These are phyloP conservation scores for Cryphonectria radicalis DNA, from an alignment of 2,329 filamentous ascomycete species.

Conservation along the genomic window DNA sequence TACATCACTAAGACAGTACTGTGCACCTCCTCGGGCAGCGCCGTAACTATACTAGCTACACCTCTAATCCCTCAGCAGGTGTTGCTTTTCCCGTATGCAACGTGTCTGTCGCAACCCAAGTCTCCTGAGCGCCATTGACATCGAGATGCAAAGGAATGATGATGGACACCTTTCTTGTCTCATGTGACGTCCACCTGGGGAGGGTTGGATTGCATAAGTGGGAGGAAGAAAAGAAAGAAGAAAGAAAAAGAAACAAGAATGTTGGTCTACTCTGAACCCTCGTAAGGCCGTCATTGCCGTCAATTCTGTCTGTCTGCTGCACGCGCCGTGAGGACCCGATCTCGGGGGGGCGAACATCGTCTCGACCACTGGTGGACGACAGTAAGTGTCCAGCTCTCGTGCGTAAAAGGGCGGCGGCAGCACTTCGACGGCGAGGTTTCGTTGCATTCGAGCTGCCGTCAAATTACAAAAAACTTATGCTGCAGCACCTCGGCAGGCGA, in stretches of 20 bases:
- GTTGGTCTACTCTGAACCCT: not conserved
- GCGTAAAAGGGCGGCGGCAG: not conserved
- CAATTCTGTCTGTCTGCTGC: not conserved
- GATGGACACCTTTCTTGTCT: not conserved
- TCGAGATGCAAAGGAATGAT: not conserved
- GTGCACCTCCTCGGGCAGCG: not conserved
- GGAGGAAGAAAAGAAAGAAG: too few species aligned
- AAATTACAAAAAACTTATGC: not conserved
- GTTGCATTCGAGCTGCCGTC: not conserved
- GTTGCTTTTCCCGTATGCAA: constrained; percentile 1
- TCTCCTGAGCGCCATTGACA: not conserved
- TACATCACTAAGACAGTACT: not conserved
- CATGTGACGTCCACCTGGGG: not conserved
- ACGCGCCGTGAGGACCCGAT: not conserved
- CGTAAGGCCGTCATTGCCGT: not conserved
- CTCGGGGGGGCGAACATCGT: not conserved
- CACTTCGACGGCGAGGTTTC: not conserved
- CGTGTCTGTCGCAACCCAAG: not conserved
- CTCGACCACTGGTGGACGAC: not conserved
- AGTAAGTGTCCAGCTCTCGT: not conserved
- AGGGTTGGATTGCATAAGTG: not conserved
- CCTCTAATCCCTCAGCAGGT: not conserved
- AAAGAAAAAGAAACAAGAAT: too few species aligned
- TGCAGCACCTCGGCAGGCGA: constrained; percentile 3
- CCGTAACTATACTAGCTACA: not conserved